These are phyloP conservation scores for Fusarium sp. DNA, from an alignment of 2,329 filamentous ascomycete species.

Conservation along the genomic window DNA sequence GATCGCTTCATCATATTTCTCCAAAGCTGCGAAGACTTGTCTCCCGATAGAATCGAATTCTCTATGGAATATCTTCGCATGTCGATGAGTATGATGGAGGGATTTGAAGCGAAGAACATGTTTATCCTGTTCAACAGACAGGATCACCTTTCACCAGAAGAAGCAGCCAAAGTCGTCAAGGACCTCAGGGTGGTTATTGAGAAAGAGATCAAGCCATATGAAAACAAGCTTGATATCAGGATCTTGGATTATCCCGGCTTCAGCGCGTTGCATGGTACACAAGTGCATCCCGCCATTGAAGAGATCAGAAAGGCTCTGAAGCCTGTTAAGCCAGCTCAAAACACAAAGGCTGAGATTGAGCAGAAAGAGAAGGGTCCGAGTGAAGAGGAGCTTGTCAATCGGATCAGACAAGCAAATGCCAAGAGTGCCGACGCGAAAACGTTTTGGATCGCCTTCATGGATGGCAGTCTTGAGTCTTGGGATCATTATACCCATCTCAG, in stretches of 20 bases:
- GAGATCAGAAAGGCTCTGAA: conserved; percentile 35
- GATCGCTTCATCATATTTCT: conserved; percentile 48
- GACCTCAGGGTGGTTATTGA: conserved; percentile 22
- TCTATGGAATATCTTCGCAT: conserved; percentile 47
- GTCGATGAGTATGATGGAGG: conserved; percentile 34
- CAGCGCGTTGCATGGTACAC: conserved; percentile 28
- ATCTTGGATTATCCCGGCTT: conserved; percentile 45
- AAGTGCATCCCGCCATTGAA: conserved; percentile 25
- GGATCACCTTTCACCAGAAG: conserved; percentile 40
- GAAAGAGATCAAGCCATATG: conserved; percentile 25
- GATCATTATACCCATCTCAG: conserved; percentile 52
- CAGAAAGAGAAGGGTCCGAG: conserved; percentile 22
- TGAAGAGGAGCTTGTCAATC: conserved; percentile 30
- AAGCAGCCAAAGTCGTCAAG: conserved; percentile 33
- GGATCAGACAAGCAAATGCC: conserved; percentile 15
- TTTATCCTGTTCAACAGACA: conserved; percentile 52
- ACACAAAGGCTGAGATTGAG: conserved; percentile 10
- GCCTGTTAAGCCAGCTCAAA: neutral
- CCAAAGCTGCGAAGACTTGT: conserved; percentile 45
- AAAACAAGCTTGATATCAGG: conserved; percentile 18
- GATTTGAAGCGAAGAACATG: conserved; percentile 39
- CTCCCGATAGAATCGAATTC: conserved; percentile 40
- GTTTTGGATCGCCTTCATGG: conserved; percentile 48
- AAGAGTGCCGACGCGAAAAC: conserved; percentile 12
- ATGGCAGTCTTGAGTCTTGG: conserved; percentile 47